Evolutionary conservation across 768 basidiomycete genomes (phyloP).

Genomic region (Collybiopsis luxurians): DNA sequence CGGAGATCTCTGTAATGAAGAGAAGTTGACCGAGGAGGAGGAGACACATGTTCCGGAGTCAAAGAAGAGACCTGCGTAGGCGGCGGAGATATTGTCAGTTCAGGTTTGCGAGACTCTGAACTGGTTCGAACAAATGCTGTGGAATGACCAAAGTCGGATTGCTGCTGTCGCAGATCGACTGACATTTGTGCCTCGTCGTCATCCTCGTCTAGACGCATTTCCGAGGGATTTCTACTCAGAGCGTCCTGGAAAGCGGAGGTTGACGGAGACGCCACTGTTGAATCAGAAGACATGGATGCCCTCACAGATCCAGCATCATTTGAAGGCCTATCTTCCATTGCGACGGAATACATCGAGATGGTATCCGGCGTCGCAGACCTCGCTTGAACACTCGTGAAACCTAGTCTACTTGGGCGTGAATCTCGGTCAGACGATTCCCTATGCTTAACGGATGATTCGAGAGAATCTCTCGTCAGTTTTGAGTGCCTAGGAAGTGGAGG

Average conservation of each 20-base stretch:
- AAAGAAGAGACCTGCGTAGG: constrained; percentile 62
- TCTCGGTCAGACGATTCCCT: constrained; percentile 15
- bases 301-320: constrained; percentile 32
- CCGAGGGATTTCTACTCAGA: constrained; percentile 23
- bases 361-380: neutral
- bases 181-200: neutral
- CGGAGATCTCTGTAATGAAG: constrained; percentile 19
- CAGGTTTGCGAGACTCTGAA: neutral
- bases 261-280: constrained; percentile 54
- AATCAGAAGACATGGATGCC: constrained; percentile 38
- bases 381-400: constrained; percentile 12
- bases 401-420: constrained; percentile 14
- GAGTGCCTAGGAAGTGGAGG: constrained; percentile 26
- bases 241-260: constrained; percentile 79
- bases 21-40: constrained; percentile 47
- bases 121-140: too few relatives aligned
- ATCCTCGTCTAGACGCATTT: neutral
- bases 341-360: neutral
- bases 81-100: constrained; percentile 52
- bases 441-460: neutral
- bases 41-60: constrained; percentile 51
- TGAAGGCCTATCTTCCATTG: constrained; percentile 22
- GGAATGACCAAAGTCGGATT: too few relatives aligned
- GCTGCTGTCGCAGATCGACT: too few relatives aligned
- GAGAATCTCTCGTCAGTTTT: constrained; percentile 6